Base-by-base conservation (phyloP, 1,284 basidiomycete species). In the Ustilago hordei region DNA sequence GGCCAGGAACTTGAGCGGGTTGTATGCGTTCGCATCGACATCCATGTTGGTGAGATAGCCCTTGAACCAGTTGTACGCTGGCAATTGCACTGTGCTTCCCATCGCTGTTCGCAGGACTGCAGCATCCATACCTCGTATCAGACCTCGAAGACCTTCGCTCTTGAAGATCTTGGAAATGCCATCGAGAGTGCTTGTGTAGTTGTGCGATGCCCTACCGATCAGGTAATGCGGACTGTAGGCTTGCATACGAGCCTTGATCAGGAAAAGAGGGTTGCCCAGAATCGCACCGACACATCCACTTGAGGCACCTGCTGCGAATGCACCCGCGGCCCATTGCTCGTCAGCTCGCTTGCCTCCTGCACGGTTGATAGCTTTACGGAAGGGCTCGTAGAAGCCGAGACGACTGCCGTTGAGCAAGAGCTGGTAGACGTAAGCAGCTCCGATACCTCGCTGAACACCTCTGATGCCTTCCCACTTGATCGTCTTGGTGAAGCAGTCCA, bases 211-310 rank as follows among this genome's bases (percentile, higher is more conserved):
- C 62, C 95, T 95, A 68, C 98, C 94, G 15, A 96, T 95, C n/a
- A 97, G 89, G 38, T 91, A 90, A 19, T 95, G 94, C 1, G 95
- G 57, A 54, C 66, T 56, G 82, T 89, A 79, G 31, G 92, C 92
- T 89, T 99, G 96, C 91, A 98, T 96, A 54, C 96, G 91, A 8
- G 96, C 96, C 88, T 99, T 99, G 85, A 99, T 91, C 58, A 99
- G 89, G 88, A 97, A 99, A 17, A 99, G 88, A 0, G 97, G 96
- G 82, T 96, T 98, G 55, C 96, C 96, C 39, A 97, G 88, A 43
- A 91, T 90, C 0, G 95, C 94, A 85, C 95, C 95, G 38, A 98
- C 91, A 58, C 92, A 91, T 39, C 96, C 96, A 79, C 93, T 95
- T 1, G 90, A 89, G 2, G 95, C 95, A 6, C 96, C 95, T 15